Evolutionary conservation across 1,139 yeast species (phyloP), one percentile per base, ranked within the genome.

Genomic region (Kodamaea fungicola): DNA sequence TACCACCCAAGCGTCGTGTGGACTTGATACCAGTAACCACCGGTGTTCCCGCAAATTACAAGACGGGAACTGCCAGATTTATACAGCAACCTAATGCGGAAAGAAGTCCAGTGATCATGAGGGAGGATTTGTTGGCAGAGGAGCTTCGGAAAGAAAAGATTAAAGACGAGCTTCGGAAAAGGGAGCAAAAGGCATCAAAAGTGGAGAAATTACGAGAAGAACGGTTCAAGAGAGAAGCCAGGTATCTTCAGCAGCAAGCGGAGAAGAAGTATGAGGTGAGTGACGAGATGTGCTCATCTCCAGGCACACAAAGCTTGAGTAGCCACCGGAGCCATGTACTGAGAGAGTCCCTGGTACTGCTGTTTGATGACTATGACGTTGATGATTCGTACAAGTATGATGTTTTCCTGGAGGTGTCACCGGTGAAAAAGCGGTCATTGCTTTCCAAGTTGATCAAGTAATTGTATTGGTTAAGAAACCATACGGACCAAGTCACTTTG

Each of bases 241-340:
- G 26, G 10, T 23, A 23, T n/a, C 10, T 4, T 8, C 26, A n/a
- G 10, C 9, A 8, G 19, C 27, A 32, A 7, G 26, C 39, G 10
- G 34, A 39, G 19, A 39, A 39, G 30, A 39, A 33, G 3, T 39
- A 35, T 12, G 42, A 39, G 21, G 35, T 39, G 12, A 39, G 33
- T 28, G 39, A 39, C 19, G 42, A 39, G 27, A 32, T 39, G 35
- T 35, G 36, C 25, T 21, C 37, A 6, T 37, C 36, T 33, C 42
- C 42, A n/a, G 34, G 31, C 3, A 39, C 7, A 30, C 39, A n/a
- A 35, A 39, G 22, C 9, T 32, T 8, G 30, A 9, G 7, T 27
- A 28, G 2, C 19, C 30, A 5, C n/a, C 30, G 6, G 21, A 33
- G 21, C 30, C 19, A n/a, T 28, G 30, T 13, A 21, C 37, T 8